Evolutionary conservation across 1,284 basidiomycete genomes (phyloP).

Genomic region (Apiotrichum montevideense): DNA sequence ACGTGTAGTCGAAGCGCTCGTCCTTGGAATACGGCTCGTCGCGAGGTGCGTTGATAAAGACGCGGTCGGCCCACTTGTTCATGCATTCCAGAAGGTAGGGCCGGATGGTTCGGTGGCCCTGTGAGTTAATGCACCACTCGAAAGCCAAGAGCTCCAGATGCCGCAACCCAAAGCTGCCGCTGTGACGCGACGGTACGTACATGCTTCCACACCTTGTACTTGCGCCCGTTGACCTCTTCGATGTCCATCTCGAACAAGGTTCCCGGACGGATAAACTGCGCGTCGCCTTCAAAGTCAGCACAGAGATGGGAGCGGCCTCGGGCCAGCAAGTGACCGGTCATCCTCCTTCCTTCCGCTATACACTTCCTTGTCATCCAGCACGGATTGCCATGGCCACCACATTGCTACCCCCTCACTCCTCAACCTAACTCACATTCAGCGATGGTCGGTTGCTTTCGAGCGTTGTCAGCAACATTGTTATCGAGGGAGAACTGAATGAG

Average conservation of each 20-base stretch:
- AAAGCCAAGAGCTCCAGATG: too few species aligned
- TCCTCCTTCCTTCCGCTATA: too few species aligned
- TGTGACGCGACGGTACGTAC: neutral
- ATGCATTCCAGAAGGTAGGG: conserved; percentile 24
- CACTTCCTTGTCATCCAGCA: too few species aligned
- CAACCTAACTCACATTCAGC: neutral
- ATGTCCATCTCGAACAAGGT: conserved; percentile 11
- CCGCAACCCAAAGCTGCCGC: too few species aligned
- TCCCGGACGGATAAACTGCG: conserved; percentile 6
- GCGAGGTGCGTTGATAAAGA: conserved; percentile 31
- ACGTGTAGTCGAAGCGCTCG: conserved; percentile 22
- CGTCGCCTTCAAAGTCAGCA: conserved; percentile 6
- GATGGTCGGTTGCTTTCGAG: neutral
- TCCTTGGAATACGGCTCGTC: neutral
- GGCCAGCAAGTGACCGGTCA: neutral
- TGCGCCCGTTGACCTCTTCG: conserved; percentile 6
- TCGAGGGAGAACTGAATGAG: too few species aligned
- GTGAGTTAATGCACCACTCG: neutral
- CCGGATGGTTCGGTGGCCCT: conserved; percentile 34
- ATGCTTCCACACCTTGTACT: conserved; percentile 11
- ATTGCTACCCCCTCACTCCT: too few species aligned
- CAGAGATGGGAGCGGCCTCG: neutral
- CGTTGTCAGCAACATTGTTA: too few species aligned
- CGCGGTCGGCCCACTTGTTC: conserved; percentile 18
- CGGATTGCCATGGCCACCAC: too few species aligned